Conservation (phyloP, 306 rosid species). For the Biancaea sappan region DNA sequence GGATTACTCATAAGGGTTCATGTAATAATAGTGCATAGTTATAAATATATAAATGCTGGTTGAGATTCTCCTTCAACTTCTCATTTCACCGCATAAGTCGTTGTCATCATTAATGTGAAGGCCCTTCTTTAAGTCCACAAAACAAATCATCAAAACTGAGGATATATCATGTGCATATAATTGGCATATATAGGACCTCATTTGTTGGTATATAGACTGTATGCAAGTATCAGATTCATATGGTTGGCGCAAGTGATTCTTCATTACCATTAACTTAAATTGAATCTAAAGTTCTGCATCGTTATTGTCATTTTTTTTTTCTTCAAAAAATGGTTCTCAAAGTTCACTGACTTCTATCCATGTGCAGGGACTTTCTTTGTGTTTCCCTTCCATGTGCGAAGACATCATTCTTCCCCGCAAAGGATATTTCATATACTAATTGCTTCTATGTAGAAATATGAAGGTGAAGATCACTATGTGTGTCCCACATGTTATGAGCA, state of each 20-base stretch:
- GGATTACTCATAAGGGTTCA: conserved; percentile 30
- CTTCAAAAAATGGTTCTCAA: not conserved
- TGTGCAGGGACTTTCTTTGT: conserved; percentile 30
- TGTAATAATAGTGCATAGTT: not conserved
- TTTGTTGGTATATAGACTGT: conserved; percentile 4
- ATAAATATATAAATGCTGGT: conserved; percentile 15
- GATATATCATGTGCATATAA: not conserved
- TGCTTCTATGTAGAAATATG: conserved; percentile 4
- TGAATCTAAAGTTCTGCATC: conserved; percentile 10
- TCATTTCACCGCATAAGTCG: not conserved
- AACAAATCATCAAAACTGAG: not conserved
- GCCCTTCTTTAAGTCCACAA: conserved; percentile 19
- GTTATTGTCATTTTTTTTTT: not conserved
- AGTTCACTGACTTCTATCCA: conserved; percentile 29
- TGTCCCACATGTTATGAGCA: conserved; percentile 42
- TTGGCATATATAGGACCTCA: conserved; percentile 6
- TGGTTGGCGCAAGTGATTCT: conserved; percentile 3
- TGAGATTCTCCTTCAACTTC: conserved; percentile 23
- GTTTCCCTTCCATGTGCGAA: conserved; percentile 40
- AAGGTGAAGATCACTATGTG: conserved; percentile 40
- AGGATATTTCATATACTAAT: conserved; percentile 28
- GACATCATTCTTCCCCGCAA: conserved; percentile 43
- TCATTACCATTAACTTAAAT: conserved; percentile 3
- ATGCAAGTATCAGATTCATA: conserved; percentile 9
- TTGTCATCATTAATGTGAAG: conserved; percentile 24